Percentiles rank a stretch among this genome's conserved stretches.
Conservation (phyloP, 2,329 filamentous ascomycete species). For the Domatiomyces globalis region DNA sequence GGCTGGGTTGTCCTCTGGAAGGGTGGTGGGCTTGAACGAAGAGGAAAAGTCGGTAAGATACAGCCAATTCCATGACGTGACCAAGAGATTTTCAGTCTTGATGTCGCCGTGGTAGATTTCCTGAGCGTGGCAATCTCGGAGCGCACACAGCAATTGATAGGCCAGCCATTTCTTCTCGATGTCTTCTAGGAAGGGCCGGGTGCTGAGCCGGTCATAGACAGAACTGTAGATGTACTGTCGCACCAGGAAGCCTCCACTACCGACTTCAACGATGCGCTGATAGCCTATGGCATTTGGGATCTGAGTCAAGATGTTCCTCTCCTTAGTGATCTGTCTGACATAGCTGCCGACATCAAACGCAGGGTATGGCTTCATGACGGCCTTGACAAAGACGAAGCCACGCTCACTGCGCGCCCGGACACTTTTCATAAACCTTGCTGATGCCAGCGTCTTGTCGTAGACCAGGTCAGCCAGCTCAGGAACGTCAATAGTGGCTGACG, state of each 20-base stretch:
- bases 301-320: slow-evolving; percentile 63
- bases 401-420: slow-evolving; percentile 81
- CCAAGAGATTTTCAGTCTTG: slow-evolving; percentile 92
- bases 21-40: slow-evolving; percentile 80
- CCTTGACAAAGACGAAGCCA: slow-evolving; percentile 84
- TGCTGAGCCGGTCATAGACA: slow-evolving; percentile 88
- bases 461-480: slow-evolving; percentile 79
- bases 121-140: slow-evolving; percentile 78
- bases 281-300: slow-evolving; percentile 86
- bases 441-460: slow-evolving; percentile 85
- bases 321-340: slow-evolving; percentile 62
- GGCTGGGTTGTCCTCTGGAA: slow-evolving; percentile 91
- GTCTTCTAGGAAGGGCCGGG: slow-evolving; percentile 86
- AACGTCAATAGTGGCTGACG: slow-evolving; percentile 83
- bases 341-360: slow-evolving; percentile 69
- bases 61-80: slow-evolving; percentile 99
- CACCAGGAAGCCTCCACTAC: slow-evolving; percentile 80
- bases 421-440: slow-evolving; percentile 90
- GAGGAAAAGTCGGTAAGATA: slow-evolving; percentile 97
- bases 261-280: slow-evolving; percentile 80
- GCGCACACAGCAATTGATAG: slow-evolving; percentile 81
- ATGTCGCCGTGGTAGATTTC: slow-evolving; percentile 95
- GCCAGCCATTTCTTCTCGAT: slow-evolving; percentile 99
- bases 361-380: slow-evolving; percentile 82
- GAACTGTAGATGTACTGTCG: slow-evolving; percentile 94